These are phyloP conservation scores for Candida maltosa DNA, from an alignment of 805 yeast species.

Conservation along the genomic window DNA sequence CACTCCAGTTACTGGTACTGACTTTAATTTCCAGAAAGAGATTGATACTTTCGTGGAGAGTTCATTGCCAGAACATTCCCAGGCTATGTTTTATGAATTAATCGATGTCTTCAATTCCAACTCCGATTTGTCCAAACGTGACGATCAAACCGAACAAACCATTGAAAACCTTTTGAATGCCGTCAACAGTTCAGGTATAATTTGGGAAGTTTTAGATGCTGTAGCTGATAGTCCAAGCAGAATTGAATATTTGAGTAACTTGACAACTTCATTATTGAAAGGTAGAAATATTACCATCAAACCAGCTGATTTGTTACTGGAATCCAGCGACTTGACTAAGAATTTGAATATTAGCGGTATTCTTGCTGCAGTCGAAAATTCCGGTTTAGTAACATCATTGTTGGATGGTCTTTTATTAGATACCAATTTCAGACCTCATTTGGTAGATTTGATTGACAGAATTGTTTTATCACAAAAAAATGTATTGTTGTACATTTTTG, in stretches of 20 bases:
- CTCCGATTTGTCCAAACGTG: slow-evolving; percentile 1
- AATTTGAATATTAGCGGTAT: slow-evolving; percentile 19
- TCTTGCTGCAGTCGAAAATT: slow-evolving; percentile 20
- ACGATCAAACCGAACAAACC: slow-evolving; percentile 7
- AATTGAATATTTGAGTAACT: slow-evolving; percentile 26
- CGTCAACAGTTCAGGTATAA: slow-evolving; percentile 30
- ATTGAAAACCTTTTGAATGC: slow-evolving; percentile 20
- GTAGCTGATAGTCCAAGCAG: slow-evolving; percentile 28
- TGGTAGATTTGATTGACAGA: slow-evolving; percentile 28
- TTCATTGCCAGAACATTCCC: slow-evolving; percentile 8
- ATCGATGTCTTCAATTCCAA: slow-evolving; percentile 2
- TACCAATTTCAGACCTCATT: slow-evolving; percentile 24
- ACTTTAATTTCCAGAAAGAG: slow-evolving; percentile 15
- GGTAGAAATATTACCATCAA: slow-evolving; percentile 5
- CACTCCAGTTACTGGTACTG: slow-evolving; percentile 15
- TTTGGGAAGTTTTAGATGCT: slow-evolving; percentile 33
- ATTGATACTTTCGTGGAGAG: slow-evolving; percentile 11
- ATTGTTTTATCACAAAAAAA: slow-evolving; percentile 30
- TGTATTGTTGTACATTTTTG: slow-evolving; percentile 17
- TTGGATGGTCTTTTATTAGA: slow-evolving; percentile 39
- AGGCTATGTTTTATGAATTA: slow-evolving; percentile 8
- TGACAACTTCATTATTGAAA: slow-evolving; percentile 21
- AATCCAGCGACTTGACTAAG: not conserved
- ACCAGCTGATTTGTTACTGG: slow-evolving; percentile 3
- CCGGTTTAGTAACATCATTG: slow-evolving; percentile 32